These are phyloP conservation scores for Rhododendron kiyosumense DNA, from an alignment of 148 eudicot species.

Conservation along the genomic window DNA sequence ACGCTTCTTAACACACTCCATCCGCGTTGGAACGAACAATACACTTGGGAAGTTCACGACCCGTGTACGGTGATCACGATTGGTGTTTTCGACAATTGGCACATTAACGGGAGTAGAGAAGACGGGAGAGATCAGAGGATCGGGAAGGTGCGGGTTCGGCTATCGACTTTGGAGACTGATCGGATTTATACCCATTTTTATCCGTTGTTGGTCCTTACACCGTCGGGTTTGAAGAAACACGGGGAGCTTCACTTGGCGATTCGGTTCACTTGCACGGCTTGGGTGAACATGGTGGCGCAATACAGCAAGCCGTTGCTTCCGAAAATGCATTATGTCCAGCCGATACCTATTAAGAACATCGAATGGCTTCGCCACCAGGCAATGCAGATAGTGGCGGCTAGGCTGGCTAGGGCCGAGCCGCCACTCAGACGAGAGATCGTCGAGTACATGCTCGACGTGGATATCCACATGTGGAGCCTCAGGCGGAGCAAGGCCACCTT, in stretches of 20 bases:
- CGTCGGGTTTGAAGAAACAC: conserved; percentile 70
- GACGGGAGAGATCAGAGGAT: conserved; percentile 66
- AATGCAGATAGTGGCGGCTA: conserved; percentile 73
- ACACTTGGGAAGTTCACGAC: conserved; percentile 92
- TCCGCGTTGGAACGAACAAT: conserved; percentile 92
- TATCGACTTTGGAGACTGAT: conserved; percentile 79
- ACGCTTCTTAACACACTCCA: conserved; percentile 66
- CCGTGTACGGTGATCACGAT: conserved; percentile 87
- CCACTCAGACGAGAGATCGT: conserved; percentile 73
- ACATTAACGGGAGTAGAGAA: conserved; percentile 45
- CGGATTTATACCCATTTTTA: conserved; percentile 76
- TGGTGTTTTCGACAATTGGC: conserved; percentile 88
- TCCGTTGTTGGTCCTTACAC: conserved; percentile 67
- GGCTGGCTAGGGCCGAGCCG: conserved; percentile 77
- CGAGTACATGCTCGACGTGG: conserved; percentile 89
- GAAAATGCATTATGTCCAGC: conserved; percentile 90
- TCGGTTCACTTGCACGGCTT: conserved; percentile 81
- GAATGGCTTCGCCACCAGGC: conserved; percentile 92
- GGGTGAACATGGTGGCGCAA: conserved; percentile 88
- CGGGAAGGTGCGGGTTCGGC: conserved; percentile 81
- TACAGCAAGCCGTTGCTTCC: conserved; percentile 85
- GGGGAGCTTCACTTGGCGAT: conserved; percentile 89
- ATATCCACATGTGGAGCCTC: conserved; percentile 78
- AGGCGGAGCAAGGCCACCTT: conserved; percentile 91
- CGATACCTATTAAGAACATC: conserved; percentile 67